These are phyloP conservation scores for Pseudogymnoascus sp. DNA, from an alignment of 2,329 filamentous ascomycete genomes.

Conservation along the genomic window DNA sequence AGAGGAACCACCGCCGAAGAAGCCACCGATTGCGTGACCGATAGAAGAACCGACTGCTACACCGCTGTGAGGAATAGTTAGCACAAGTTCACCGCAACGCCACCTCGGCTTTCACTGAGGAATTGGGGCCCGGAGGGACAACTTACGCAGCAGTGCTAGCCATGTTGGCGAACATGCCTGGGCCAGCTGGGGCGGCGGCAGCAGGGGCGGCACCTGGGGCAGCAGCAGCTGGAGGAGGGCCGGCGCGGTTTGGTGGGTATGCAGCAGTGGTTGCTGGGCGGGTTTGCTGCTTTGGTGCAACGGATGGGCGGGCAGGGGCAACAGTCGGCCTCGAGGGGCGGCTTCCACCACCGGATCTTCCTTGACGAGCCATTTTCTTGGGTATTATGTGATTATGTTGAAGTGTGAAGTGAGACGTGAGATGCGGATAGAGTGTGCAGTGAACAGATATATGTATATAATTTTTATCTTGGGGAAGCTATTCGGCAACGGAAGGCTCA, in stretches of 20 bases:
- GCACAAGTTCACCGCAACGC: conserved; percentile 13
- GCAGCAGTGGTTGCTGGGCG: conserved; percentile 61
- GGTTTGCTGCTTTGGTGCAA: conserved; percentile 52
- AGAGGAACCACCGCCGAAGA: conserved; percentile 70
- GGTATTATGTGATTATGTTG: conserved; percentile 14
- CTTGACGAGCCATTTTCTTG: conserved; percentile 67
- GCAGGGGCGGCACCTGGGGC: conserved; percentile 20
- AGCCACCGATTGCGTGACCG: conserved; percentile 85
- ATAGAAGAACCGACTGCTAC: conserved; percentile 93
- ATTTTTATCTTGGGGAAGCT: conserved; percentile 1
- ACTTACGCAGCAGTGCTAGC: conserved; percentile 89
- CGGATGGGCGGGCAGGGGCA: conserved; percentile 49
- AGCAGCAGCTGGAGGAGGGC: conserved; percentile 37
- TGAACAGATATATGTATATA: conserved; percentile 19
- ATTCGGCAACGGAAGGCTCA: conserved; percentile 6
- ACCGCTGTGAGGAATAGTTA: conserved; percentile 53
- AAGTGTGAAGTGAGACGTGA: conserved; percentile 11
- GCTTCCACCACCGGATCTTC: conserved; percentile 54
- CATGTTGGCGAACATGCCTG: conserved; percentile 93
- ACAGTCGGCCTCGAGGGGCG: conserved; percentile 59
- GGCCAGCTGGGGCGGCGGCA: conserved; percentile 40
- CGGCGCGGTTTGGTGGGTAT: conserved; percentile 41
- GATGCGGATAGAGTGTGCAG: neutral
- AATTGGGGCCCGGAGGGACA: too few relatives aligned
- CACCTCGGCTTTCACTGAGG: neutral